Evolutionary conservation across 2,329 filamentous ascomycete genomes (phyloP).

Genomic region (Penicillium sp.): DNA sequence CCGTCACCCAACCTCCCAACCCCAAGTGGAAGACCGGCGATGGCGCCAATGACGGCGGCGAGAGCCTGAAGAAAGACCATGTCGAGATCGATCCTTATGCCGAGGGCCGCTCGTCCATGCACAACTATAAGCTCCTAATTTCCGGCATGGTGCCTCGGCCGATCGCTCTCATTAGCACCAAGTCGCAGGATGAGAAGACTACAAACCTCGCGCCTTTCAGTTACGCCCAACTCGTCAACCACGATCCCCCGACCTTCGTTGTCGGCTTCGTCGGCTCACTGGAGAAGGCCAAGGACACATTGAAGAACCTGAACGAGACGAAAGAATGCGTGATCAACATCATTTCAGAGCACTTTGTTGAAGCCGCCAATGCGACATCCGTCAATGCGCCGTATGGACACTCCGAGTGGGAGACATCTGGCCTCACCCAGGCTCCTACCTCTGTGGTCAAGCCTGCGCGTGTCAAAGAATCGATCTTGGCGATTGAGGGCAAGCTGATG

Average conservation of each 20-base stretch:
- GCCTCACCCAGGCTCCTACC: conserved; percentile 65
- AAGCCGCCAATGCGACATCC: conserved; percentile 77
- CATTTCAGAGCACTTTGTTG: conserved; percentile 75
- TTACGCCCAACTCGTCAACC: conserved; percentile 77
- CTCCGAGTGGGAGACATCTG: conserved; percentile 74
- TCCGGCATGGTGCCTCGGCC: conserved; percentile 76
- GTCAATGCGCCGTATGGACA: conserved; percentile 72
- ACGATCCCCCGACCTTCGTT: conserved; percentile 81
- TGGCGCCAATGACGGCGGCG: conserved; percentile 44
- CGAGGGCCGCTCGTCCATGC: conserved; percentile 58
- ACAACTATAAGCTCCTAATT: conserved; percentile 92
- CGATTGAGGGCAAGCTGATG: conserved; percentile 73
- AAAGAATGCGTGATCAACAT: conserved; percentile 82
- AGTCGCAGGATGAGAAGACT: conserved; percentile 55
- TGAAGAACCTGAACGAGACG: conserved; percentile 66
- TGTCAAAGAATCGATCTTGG: conserved; percentile 77
- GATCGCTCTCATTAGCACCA: conserved; percentile 60
- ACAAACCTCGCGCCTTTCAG: conserved; percentile 82
- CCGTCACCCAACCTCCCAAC: conserved; percentile 39
- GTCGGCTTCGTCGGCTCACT: conserved; percentile 56
- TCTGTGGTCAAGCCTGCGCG: conserved; percentile 63
- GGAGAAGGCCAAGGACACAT: conserved; percentile 67
- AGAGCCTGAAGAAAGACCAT: conserved; percentile 54
- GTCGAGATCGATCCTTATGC: conserved; percentile 76
- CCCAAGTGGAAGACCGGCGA: conserved; percentile 42